These are phyloP conservation scores for Irpex sp. DNA, from an alignment of 1,284 basidiomycete species.

Conservation along the genomic window DNA sequence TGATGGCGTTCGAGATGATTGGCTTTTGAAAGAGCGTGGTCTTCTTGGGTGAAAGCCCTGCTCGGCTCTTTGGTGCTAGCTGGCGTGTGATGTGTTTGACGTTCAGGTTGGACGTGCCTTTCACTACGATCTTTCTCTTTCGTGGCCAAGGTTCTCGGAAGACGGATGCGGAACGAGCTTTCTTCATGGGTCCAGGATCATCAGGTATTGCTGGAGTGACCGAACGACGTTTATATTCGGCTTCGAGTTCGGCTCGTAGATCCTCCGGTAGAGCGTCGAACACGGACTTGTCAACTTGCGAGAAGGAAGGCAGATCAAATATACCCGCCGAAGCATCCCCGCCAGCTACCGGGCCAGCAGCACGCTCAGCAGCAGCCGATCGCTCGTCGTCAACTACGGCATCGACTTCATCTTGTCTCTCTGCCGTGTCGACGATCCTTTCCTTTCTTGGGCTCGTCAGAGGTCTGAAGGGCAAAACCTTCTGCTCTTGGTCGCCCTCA, in stretches of 20 bases:
- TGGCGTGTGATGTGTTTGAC: conserved; percentile 59
- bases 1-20: conserved; percentile 18
- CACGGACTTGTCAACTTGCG: conserved; percentile 72
- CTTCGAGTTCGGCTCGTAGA: conserved; percentile 65
- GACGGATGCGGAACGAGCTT: conserved; percentile 13
- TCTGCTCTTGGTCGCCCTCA: conserved; percentile 42
- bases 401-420: not conserved
- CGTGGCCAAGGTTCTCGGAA: conserved; percentile 18
- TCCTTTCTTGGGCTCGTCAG: conserved; percentile 18
- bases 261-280: conserved; percentile 71
- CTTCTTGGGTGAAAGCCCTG: conserved; percentile 42
- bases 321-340: not conserved
- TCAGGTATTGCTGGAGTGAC: conserved; percentile 16
- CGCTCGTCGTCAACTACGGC: not conserved
- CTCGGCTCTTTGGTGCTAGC: conserved; percentile 49
- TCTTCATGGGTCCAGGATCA: conserved; percentile 11
- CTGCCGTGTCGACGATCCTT: conserved; percentile 10
- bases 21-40: conserved; percentile 33
- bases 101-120: conserved; percentile 30
- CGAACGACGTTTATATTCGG: conserved; percentile 59
- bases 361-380: not conserved
- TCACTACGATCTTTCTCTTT: conserved; percentile 28
- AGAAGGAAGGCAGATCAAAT: conserved; percentile 59
- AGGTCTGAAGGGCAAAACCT: conserved; percentile 48
- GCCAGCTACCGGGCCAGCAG: not conserved